Base-by-base conservation (phyloP, 805 yeast species). In the Barnettozyma sucrosica region DNA sequence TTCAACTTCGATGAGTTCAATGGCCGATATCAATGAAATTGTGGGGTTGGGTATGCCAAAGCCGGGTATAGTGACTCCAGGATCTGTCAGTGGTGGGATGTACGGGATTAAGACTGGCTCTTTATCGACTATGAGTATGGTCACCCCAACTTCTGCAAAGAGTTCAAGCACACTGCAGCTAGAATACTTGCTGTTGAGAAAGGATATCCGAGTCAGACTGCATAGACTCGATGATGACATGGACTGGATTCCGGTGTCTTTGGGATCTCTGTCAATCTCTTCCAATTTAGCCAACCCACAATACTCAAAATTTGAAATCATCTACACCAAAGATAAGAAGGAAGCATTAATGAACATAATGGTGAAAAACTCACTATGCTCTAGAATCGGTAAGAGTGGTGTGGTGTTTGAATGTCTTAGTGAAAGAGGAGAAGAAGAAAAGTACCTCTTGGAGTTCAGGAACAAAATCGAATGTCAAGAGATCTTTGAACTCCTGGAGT, bases 241-340 rank as follows among this genome's bases (percentile, higher is more conserved):
- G 24, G 64, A 61, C 23, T 61, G 62, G 62, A 47, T 57, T 16
- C 64, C 64, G 4, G 43, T 58, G 4, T 47, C 59, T 1, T 46
- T 59, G 50, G 62, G 54, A 8, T 49, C 47, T 36, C 52, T 61
- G 24, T 45, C 53, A 4, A 42, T 61, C 2, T 52, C 44, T 9
- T 52, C 63, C 4, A 53, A 51, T 41, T 36, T 58, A 3, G 20
- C 45, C 3, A 53, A 56, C 33, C 59, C 58, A n/a, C 50, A 50
- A 16, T 58, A 36, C 28, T 56, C 60, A 10, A 52, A 52, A 11
- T 51, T 58, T 30, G 48, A 46, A 20, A 45, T 59, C 21, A 32
- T 33, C 5, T 52, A 47, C 26, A 3, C 25, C n/a, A 44, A 44
- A 13, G 46, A 48, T 5, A 28, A 26, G 11, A 41, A 37, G 13